phyloP scores from a whole-genome alignment of 495 filamentous ascomycete species.

The Glonium stellatum region DNA sequence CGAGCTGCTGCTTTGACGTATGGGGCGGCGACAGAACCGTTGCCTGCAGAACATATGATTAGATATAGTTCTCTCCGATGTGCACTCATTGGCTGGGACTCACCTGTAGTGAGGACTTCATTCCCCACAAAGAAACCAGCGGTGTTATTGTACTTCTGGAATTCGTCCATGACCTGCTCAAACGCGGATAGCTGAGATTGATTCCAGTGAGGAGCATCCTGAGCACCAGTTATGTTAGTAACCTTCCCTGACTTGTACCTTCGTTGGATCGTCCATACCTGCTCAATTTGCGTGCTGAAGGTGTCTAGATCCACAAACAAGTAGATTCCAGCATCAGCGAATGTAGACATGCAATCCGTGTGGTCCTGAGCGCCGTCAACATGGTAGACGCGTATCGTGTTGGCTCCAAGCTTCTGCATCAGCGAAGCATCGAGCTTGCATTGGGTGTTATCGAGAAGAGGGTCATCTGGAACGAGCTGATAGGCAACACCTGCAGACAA shows the following conservation, averaged over 20 bases:
- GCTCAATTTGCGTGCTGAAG: slow-evolving; percentile 69
- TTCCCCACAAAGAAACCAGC: slow-evolving; percentile 83
- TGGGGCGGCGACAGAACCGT: slow-evolving; percentile 61
- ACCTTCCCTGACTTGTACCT: neutral
- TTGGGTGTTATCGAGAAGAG: slow-evolving; percentile 66
- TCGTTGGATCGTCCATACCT: slow-evolving; percentile 43
- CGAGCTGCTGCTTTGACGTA: slow-evolving; percentile 75
- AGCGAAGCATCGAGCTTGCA: slow-evolving; percentile 68
- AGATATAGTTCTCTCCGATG: neutral
- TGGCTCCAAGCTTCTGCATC: slow-evolving; percentile 76
- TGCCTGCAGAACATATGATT: slow-evolving; percentile 32
- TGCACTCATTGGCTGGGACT: slow-evolving; percentile 24
- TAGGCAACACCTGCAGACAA: slow-evolving; percentile 54
- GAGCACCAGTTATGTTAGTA: neutral
- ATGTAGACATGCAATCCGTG: slow-evolving; percentile 69
- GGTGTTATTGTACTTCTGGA: slow-evolving; percentile 70
- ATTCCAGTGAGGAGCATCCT: slow-evolving; percentile 60
- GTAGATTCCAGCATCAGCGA: slow-evolving; percentile 81
- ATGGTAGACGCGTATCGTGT: slow-evolving; percentile 85
- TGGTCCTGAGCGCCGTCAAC: slow-evolving; percentile 66
- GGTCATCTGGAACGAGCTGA: slow-evolving; percentile 56
- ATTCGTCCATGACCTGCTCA: slow-evolving; percentile 66
- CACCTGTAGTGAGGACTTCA: slow-evolving; percentile 62
- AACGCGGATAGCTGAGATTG: slow-evolving; percentile 59
- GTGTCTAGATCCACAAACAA: slow-evolving; percentile 78